Evolutionary conservation across 2,329 filamentous ascomycete species (phyloP).

Genomic region (Alternaria solani): DNA sequence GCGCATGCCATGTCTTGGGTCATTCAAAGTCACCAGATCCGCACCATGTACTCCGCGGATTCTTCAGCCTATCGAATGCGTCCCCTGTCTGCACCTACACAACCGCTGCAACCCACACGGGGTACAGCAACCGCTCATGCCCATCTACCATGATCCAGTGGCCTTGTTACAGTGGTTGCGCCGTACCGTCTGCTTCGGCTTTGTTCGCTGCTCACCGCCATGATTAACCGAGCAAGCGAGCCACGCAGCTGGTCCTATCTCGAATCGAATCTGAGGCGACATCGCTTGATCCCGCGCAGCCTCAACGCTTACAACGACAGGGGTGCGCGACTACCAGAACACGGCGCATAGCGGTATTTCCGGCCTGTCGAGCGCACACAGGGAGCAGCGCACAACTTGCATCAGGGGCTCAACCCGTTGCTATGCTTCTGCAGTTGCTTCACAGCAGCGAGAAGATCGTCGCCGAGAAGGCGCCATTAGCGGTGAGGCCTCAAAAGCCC

Average conservation of each 20-base stretch:
- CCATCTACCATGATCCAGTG: neutral
- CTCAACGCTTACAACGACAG: slow-evolving; percentile 4
- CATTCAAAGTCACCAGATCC: neutral
- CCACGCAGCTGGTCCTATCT: slow-evolving; percentile 16
- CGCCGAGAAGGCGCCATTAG: slow-evolving; percentile 18
- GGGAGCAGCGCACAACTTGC: neutral
- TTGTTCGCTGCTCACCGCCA: slow-evolving; percentile 36
- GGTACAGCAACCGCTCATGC: neutral
- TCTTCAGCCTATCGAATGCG: neutral
- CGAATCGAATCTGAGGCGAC: slow-evolving; percentile 12
- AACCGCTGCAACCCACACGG: neutral
- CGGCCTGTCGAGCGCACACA: neutral
- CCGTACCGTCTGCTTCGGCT: slow-evolving; percentile 29
- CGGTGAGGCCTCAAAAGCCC: slow-evolving; percentile 16
- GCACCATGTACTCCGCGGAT: neutral
- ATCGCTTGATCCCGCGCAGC: slow-evolving; percentile 23
- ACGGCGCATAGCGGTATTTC: neutral
- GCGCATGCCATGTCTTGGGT: slow-evolving; percentile 4
- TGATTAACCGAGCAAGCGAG: slow-evolving; percentile 23
- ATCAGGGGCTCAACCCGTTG: neutral
- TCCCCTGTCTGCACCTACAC: neutral
- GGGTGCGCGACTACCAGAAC: neutral
- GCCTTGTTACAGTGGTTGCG: slow-evolving; percentile 15
- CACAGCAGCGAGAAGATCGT: neutral
- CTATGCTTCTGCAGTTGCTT: neutral